Percentiles rank a stretch among this genome's conserved stretches.
Evolutionary conservation across 2,329 filamentous ascomycete species (phyloP).

Genomic region (Mycosphaerelloides madeirae): DNA sequence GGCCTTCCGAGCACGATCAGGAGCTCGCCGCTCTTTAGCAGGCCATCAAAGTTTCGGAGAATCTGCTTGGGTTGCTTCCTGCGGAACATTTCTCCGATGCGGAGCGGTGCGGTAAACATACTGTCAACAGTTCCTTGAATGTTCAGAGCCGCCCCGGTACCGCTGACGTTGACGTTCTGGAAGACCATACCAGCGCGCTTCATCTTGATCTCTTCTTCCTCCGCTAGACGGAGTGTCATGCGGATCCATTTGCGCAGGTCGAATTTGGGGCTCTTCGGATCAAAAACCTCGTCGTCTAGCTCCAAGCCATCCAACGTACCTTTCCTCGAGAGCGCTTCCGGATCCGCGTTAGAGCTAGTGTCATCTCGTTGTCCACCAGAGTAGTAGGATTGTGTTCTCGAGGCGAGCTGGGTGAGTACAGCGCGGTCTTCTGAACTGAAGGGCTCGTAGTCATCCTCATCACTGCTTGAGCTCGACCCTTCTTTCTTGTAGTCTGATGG

Average conservation of each 20-base stretch:
- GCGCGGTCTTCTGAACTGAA: conserved; percentile 16
- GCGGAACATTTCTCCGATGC: conserved; percentile 52
- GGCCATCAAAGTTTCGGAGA: conserved; percentile 50
- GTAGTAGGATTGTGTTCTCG: conserved; percentile 21
- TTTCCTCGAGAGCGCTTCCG: conserved; percentile 19
- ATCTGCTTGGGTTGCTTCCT: conserved; percentile 52
- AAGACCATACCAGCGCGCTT: conserved; percentile 58
- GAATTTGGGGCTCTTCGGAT: conserved; percentile 50
- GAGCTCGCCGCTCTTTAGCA: conserved; percentile 48
- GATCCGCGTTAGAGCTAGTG: conserved; percentile 6
- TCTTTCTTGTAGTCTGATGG: conserved; percentile 9
- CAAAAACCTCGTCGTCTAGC: conserved; percentile 47
- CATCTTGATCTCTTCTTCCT: conserved; percentile 52
- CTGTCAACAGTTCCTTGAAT: conserved; percentile 64
- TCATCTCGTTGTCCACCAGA: conserved; percentile 6
- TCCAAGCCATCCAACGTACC: conserved; percentile 36
- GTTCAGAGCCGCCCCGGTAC: conserved; percentile 62
- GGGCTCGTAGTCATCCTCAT: conserved; percentile 14
- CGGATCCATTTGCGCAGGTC: conserved; percentile 51
- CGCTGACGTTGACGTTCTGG: conserved; percentile 61
- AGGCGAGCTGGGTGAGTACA: conserved; percentile 20
- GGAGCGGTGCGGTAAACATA: conserved; percentile 54
- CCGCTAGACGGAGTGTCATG: conserved; percentile 47
- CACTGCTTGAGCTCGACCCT: conserved; percentile 11
- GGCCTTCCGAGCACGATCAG: conserved; percentile 46